Evolutionary conservation across 2,329 filamentous ascomycete genomes (phyloP).

Genomic region (Pseudogymnoascus sp.): DNA sequence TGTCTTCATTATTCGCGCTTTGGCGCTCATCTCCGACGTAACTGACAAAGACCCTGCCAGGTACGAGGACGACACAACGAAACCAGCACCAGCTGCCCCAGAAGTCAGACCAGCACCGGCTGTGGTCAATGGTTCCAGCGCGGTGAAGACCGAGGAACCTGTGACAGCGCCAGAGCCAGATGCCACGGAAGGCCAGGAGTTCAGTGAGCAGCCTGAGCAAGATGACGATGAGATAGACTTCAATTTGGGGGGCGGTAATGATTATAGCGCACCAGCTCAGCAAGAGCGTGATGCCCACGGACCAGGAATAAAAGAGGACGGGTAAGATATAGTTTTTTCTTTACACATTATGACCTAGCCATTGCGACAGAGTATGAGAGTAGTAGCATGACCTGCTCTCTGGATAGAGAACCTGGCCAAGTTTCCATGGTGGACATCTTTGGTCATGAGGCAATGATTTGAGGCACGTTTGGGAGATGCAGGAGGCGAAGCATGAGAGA

Average conservation of each 20-base stretch:
- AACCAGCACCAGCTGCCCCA: conserved; percentile 27
- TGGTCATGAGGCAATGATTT: not conserved
- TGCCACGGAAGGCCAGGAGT: conserved; percentile 29
- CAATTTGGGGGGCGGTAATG: conserved; percentile 38
- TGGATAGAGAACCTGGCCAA: not conserved
- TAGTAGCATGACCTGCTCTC: not conserved
- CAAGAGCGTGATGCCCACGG: conserved; percentile 34
- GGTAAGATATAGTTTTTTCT: conserved; percentile 54
- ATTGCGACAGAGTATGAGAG: not conserved
- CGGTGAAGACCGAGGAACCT: conserved; percentile 18
- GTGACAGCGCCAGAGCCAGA: conserved; percentile 11
- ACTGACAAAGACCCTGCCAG: conserved; percentile 32
- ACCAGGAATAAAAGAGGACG: conserved; percentile 80
- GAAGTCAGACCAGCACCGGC: conserved; percentile 24
- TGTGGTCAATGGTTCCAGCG: conserved; percentile 22
- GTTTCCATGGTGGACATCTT: not conserved
- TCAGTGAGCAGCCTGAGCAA: conserved; percentile 39
- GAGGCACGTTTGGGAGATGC: not conserved
- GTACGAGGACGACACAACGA: conserved; percentile 50
- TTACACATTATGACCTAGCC: conserved; percentile 9
- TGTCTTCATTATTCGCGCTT: not conserved
- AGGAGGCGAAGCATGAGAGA: not conserved
- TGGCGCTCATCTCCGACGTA: not conserved
- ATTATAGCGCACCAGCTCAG: conserved; percentile 21
- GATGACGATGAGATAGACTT: conserved; percentile 53